Conservation (phyloP, 345 rosid genomes). For the Mangifera indica region DNA sequence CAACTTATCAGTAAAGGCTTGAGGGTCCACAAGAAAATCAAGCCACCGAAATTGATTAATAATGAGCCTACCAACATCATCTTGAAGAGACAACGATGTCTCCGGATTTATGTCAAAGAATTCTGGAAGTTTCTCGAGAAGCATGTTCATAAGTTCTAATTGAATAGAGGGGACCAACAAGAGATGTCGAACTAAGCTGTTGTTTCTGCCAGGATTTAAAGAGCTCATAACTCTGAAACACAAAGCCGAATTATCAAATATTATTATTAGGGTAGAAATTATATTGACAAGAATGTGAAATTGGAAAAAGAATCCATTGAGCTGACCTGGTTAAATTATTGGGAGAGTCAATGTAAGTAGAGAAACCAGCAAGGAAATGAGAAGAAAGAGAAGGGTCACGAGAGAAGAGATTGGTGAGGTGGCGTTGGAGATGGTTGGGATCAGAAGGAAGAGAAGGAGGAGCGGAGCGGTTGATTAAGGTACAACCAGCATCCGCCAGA, state of each 20-base stretch:
- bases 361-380: slow-evolving; percentile 52
- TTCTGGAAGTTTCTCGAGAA: slow-evolving; percentile 82
- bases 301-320: not conserved
- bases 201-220: slow-evolving; percentile 38
- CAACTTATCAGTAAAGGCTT: slow-evolving; percentile 54
- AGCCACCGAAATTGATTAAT: slow-evolving; percentile 78
- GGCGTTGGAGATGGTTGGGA: slow-evolving; percentile 52
- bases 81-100: slow-evolving; percentile 43
- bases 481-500: slow-evolving; percentile 77
- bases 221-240: slow-evolving; percentile 52
- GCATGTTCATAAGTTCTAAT: slow-evolving; percentile 55
- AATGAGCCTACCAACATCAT: slow-evolving; percentile 72
- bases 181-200: slow-evolving; percentile 58
- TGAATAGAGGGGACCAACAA: slow-evolving; percentile 66
- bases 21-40: slow-evolving; percentile 59
- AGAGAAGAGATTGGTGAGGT: slow-evolving; percentile 51
- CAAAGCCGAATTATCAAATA: not conserved
- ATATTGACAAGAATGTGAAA: too few relatives aligned
- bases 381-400: slow-evolving; percentile 37
- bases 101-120: slow-evolving; percentile 44
- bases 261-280: too few relatives aligned
- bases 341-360: slow-evolving; percentile 49
- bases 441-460: slow-evolving; percentile 74
- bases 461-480: slow-evolving; percentile 54
- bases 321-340: slow-evolving; percentile 54